Evolutionary conservation across 169 alveolate species (phyloP).

Genomic region (Pseudocohnilembus persalinus): DNA sequence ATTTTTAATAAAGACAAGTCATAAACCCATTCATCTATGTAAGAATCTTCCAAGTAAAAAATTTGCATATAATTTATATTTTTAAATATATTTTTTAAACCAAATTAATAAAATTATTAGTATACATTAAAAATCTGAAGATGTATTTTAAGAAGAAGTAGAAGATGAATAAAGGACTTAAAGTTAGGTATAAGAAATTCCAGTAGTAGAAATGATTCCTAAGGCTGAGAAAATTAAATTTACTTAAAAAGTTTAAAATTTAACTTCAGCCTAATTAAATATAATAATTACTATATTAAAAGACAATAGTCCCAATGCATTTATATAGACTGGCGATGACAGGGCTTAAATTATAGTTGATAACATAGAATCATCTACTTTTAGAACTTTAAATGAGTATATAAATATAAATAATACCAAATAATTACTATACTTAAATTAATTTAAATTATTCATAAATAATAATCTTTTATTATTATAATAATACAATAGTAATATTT

Average conservation of each 20-base stretch:
- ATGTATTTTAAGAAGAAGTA: background rate
- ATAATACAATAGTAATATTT: no score
- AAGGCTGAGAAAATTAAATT: constrained; percentile 5
- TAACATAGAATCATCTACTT: constrained; percentile 8
- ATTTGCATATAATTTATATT: background rate
- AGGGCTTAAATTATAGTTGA: constrained; percentile 14
- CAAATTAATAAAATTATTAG: background rate
- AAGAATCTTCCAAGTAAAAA: background rate
- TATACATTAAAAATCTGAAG: background rate
- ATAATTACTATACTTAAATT: no score
- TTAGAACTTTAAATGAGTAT: constrained; percentile 23
- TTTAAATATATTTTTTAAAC: no score
- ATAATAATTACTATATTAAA: constrained; percentile 14
- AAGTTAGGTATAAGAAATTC: no score
- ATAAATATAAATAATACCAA: background rate
- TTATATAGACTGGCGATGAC: constrained; percentile 20
- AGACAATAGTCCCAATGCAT: constrained; percentile 9
- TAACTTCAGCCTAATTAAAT: background rate
- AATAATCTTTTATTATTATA: no score
- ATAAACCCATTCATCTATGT: no score
- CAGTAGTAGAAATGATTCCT: background rate
- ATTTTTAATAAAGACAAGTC: no score
- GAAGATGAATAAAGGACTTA: background rate
- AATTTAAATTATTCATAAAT: no score
- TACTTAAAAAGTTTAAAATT: background rate